A percentile compares a stretch with the other conserved stretches of the same genome.
Conservation (phyloP, 225 moss, liverwort and hornwort genomes). For the Anthoceros angustus region DNA sequence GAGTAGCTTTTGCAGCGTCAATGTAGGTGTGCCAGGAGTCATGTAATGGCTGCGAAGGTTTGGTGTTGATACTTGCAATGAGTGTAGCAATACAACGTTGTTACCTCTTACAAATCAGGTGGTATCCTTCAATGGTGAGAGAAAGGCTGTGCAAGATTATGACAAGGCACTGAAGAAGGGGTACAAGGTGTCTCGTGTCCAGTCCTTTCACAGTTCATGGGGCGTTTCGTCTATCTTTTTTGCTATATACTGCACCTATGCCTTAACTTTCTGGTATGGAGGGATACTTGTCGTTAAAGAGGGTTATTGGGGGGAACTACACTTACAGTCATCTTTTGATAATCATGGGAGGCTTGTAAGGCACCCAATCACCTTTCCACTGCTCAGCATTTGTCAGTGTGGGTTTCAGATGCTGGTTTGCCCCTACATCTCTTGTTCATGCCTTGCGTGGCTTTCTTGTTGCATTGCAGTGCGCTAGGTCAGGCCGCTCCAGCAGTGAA, state of each 20-base stretch:
- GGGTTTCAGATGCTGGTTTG: neutral
- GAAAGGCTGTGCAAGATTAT: conserved; percentile 58
- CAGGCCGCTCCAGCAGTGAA: conserved; percentile 58
- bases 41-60: neutral
- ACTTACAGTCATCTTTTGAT: conserved; percentile 63
- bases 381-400: neutral
- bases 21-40: neutral
- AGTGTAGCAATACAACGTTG: neutral
- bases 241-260: conserved; percentile 38
- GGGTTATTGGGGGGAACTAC: conserved; percentile 42
- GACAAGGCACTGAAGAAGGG: conserved; percentile 45
- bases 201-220: conserved; percentile 27
- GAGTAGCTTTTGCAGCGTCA: neutral
- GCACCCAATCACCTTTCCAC: neutral
- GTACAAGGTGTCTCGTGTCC: conserved; percentile 44
- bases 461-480: conserved; percentile 38
- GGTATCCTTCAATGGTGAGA: conserved; percentile 61
- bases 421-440: neutral
- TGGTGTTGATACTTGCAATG: neutral
- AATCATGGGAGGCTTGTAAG: conserved; percentile 64
- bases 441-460: neutral
- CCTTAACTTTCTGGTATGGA: conserved; percentile 79
- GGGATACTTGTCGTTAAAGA: conserved; percentile 42
- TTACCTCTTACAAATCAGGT: conserved; percentile 29
- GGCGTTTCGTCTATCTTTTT: conserved; percentile 49